Percentiles rank a stretch among this genome's conserved stretches.
These are phyloP conservation scores for Dothideomycetidae sp. DNA, from an alignment of 2,329 filamentous ascomycete species.

Conservation along the genomic window DNA sequence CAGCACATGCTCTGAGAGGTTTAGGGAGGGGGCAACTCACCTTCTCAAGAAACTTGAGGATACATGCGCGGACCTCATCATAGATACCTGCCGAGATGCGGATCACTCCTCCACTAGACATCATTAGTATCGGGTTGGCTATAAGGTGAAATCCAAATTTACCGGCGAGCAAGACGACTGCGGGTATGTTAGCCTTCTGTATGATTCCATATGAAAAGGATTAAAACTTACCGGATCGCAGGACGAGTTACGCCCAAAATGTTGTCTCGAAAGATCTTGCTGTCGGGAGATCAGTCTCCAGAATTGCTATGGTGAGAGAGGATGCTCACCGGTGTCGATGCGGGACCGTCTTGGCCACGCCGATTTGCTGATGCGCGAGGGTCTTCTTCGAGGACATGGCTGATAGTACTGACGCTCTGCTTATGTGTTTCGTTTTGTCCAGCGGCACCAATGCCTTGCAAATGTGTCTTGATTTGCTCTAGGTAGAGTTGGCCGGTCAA, in stretches of 20 bases:
- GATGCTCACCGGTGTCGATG: background rate
- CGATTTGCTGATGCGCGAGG: slow-evolving; percentile 5
- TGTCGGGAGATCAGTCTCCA: slow-evolving; percentile 2
- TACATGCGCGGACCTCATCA: slow-evolving; percentile 39
- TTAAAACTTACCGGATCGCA: slow-evolving; percentile 6
- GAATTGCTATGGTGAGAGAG: background rate
- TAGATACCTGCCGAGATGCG: slow-evolving; percentile 54
- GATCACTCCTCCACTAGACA: slow-evolving; percentile 64
- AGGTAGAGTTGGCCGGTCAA: background rate
- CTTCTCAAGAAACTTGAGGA: slow-evolving; percentile 39
- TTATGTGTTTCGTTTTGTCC: no score
- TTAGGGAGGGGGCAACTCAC: slow-evolving; percentile 56
- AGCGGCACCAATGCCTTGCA: no score
- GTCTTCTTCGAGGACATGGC: background rate
- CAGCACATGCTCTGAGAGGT: slow-evolving; percentile 32
- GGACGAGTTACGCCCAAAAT: slow-evolving; percentile 9
- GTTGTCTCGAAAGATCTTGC: slow-evolving; percentile 11
- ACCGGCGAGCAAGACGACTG: background rate
- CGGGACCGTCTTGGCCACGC: slow-evolving; percentile 2
- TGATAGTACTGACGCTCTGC: no score
- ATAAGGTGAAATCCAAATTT: background rate
- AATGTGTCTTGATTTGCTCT: background rate
- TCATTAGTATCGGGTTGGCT: slow-evolving; percentile 42
- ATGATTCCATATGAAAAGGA: background rate
- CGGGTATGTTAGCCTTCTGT: background rate